These are phyloP conservation scores for Oryza brachyantha DNA, from an alignment of 176 grass and related monocot genomes.

Conservation along the genomic window DNA sequence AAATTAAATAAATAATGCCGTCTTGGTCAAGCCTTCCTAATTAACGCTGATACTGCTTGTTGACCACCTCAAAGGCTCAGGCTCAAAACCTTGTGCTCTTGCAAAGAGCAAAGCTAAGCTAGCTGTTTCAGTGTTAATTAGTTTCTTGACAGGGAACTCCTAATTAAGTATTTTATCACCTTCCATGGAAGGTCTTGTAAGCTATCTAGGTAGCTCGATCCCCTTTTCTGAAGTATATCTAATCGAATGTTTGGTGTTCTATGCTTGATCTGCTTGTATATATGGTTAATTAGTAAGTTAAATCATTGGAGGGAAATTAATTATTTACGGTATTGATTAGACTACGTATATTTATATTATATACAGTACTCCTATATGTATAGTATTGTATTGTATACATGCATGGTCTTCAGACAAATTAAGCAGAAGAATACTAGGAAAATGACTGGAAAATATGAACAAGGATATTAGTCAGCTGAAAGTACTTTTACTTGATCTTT, in stretches of 20 bases:
- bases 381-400: background rate
- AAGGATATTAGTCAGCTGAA: conserved; percentile 30
- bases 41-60: conserved; percentile 5
- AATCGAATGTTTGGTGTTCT: background rate
- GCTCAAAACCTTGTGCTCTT: conserved; percentile 27
- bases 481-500: conserved; percentile 36
- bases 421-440: conserved; percentile 23
- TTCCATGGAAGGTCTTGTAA: background rate
- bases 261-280: background rate
- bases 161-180: background rate
- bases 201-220: background rate
- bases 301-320: background rate
- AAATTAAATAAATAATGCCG: background rate
- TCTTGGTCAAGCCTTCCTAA: conserved; percentile 20
- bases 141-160: background rate
- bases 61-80: conserved; percentile 6
- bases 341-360: too few species aligned
- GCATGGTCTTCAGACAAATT: background rate
- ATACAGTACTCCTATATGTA: too few species aligned
- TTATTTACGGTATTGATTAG: conserved; percentile 1
- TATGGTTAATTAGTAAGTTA: background rate
- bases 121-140: conserved; percentile 14
- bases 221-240: background rate
- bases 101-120: background rate
- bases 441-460: conserved; percentile 25